phyloP scores from a whole-genome alignment of 139 green algal species.

The Asterochloris erici region DNA sequence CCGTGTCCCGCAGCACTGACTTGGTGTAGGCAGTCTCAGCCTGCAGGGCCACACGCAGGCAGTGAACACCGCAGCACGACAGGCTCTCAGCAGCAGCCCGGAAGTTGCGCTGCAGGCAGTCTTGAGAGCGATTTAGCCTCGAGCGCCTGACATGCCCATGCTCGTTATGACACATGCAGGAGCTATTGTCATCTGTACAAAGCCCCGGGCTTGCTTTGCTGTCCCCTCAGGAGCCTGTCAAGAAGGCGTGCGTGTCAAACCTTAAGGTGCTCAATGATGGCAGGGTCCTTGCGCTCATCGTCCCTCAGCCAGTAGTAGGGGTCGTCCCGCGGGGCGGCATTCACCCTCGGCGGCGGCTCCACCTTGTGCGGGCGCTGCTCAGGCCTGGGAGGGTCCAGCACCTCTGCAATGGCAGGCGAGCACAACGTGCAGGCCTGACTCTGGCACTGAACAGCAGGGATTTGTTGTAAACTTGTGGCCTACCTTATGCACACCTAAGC shows the following conservation, averaged over 20 bases:
- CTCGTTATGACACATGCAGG: background rate
- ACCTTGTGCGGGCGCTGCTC: slow-evolving; percentile 35
- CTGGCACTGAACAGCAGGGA: background rate
- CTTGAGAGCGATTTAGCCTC: background rate
- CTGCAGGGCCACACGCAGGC: slow-evolving; percentile 19
- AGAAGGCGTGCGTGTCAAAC: background rate
- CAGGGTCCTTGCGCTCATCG: slow-evolving; percentile 60
- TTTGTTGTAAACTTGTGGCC: background rate
- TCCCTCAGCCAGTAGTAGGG: slow-evolving; percentile 84
- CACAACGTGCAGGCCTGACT: background rate
- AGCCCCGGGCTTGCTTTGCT: background rate
- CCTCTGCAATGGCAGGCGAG: slow-evolving; percentile 6
- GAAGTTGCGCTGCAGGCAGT: background rate
- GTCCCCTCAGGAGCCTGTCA: background rate
- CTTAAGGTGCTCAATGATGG: slow-evolving; percentile 46
- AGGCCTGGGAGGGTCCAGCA: slow-evolving; percentile 34
- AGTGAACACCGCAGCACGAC: background rate
- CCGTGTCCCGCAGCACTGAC: slow-evolving; percentile 73
- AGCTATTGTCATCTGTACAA: background rate
- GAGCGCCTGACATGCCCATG: background rate
- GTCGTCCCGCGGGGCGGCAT: slow-evolving; percentile 54
- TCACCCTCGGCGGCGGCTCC: slow-evolving; percentile 13
- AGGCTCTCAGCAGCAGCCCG: background rate
- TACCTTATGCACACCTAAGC: background rate
- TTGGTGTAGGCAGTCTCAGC: slow-evolving; percentile 75